Evolutionary conservation across 129 eudicot genomes (phyloP), one percentile per base, ranked within the genome.

Genomic region (Silybum marianum): DNA sequence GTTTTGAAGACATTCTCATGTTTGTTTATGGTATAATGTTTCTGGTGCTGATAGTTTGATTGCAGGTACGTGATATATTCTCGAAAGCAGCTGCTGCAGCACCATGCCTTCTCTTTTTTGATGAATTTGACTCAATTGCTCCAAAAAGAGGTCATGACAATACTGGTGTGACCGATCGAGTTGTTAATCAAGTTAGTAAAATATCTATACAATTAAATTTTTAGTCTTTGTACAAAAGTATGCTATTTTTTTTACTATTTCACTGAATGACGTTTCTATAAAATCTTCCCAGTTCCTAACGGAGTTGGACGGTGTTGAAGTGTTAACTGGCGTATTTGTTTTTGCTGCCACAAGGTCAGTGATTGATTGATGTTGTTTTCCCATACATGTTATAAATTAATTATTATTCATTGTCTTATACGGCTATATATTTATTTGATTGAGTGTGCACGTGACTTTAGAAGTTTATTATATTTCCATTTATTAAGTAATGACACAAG

Each of bases 81-180:
- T 85, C 97, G 73, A 95, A 95, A 87, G 98, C 98, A 67, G 90
- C 98, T 46, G 94, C 97, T 75, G 97, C 99, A 32, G 97, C 99
- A 60, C 97, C 99, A 39, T 92, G 99, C 85, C 93, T 95, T 30
- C 91, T 95, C 48, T 95, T 95, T 83, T 95, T 95, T 83, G 99
- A 95, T 88, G 99, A 95, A 82, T 95, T 95, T 90, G 99, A 95
- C 84, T 95, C 99, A 68, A 95, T 95, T 74, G 99, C 99, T 58
- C 99, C 99, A 9, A 95, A 95, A 88, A 90, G 99, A 81, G 99
- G 99, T 72, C 99, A 95, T 86, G 99, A 95, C 77, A 95, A 95
- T 79, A 95, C 99, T 82, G 97, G 99, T 9, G 99, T 95, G 26
- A 95, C 99, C 19, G 99, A 95, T 86, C 87, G 99, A 85, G 97